These are phyloP conservation scores for Fusarium annulatum DNA, from an alignment of 2,329 filamentous ascomycete species.

Conservation along the genomic window DNA sequence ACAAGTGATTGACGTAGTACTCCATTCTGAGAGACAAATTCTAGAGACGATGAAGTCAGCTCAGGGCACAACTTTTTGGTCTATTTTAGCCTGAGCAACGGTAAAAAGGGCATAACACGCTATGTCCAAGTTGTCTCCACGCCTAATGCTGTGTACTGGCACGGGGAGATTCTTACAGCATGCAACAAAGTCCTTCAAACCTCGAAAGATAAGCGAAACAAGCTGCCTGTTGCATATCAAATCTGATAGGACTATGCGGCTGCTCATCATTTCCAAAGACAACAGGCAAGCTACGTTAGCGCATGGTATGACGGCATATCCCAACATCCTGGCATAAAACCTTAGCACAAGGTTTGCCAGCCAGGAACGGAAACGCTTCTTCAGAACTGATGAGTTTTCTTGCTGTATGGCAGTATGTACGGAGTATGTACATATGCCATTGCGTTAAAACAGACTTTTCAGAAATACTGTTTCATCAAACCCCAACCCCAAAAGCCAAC, in stretches of 20 bases:
- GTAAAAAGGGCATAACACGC: not conserved
- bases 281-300: not conserved
- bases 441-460: not conserved
- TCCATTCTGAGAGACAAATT: not conserved
- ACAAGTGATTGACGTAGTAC: not conserved
- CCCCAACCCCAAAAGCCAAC: not conserved
- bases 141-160: not conserved
- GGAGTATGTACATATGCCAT: not conserved
- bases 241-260: not conserved
- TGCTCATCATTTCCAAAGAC: not conserved
- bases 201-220: conserved; percentile 25
- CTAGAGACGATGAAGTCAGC: not conserved
- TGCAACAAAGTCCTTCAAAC: not conserved
- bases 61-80: not conserved
- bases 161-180: not conserved
- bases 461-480: conserved; percentile 6
- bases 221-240: conserved; percentile 9
- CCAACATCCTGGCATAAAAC: conserved; percentile 6
- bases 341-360: not conserved
- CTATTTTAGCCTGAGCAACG: not conserved
- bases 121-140: not conserved
- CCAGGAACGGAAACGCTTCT: not conserved
- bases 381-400: not conserved
- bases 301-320: conserved; percentile 26
- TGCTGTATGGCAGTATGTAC: not conserved